Evolutionary conservation across 2,329 filamentous ascomycete species (phyloP).

Genomic region (Diaporthe citrichinensis): DNA sequence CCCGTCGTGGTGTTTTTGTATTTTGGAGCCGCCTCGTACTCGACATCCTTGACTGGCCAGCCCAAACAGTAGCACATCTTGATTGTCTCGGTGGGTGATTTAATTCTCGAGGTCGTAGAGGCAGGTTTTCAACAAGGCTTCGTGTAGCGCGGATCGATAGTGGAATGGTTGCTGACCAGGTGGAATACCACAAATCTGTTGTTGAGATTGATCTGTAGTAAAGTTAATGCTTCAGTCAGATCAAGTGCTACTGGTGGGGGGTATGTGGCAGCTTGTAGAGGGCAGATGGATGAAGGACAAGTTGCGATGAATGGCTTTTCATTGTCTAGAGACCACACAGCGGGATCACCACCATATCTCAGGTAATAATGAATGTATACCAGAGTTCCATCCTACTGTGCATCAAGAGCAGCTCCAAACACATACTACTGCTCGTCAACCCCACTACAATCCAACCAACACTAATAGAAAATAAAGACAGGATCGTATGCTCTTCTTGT

Average conservation of each 20-base stretch:
- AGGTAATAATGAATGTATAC: background rate
- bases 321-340: background rate
- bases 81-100: conserved; percentile 1
- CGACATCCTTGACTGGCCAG: conserved; percentile 64
- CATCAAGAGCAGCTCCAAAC: background rate
- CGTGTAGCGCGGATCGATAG: background rate
- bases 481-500: background rate
- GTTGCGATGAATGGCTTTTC: background rate
- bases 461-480: background rate
- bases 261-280: background rate
- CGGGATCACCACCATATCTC: too few species aligned
- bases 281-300: background rate
- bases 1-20: conserved; percentile 47
- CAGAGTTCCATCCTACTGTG: background rate
- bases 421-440: background rate
- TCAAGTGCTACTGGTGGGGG: background rate
- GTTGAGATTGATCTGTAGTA: background rate
- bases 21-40: conserved; percentile 58
- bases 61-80: conserved; percentile 67
- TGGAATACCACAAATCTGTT: background rate
- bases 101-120: background rate
- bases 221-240: background rate
- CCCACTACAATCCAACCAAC: background rate
- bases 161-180: background rate
- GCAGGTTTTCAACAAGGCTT: background rate